Percentiles rank a stretch among this genome's conserved stretches.
Conservation (phyloP, 2,329 filamentous ascomycete genomes). For the Hypoxylon sp. region DNA sequence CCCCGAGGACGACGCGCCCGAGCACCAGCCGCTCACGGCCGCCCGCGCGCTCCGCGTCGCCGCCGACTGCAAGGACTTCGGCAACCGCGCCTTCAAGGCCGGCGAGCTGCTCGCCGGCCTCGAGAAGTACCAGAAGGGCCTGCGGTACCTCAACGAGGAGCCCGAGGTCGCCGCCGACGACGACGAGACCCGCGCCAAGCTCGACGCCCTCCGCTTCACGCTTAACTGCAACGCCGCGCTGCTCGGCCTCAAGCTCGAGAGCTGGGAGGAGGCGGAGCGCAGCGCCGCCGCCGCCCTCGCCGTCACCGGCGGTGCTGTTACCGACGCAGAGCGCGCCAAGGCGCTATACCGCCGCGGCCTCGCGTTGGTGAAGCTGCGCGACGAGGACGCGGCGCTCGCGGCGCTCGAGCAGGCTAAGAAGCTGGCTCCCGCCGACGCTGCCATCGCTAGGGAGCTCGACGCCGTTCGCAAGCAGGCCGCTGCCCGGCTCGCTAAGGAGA, state of each 20-base stretch:
- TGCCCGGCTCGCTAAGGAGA: constrained; percentile 83
- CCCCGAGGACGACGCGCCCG: constrained; percentile 77
- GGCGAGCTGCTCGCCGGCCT: constrained; percentile 75
- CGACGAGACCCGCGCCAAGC: constrained; percentile 72
- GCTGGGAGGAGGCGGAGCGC: constrained; percentile 73
- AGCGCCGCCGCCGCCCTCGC: constrained; percentile 78
- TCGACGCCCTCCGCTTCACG: constrained; percentile 80
- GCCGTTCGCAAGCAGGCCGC: constrained; percentile 79
- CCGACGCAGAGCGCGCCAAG: constrained; percentile 85
- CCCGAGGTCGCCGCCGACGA: constrained; percentile 70
- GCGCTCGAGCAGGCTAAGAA: constrained; percentile 79
- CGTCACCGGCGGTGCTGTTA: constrained; percentile 66
- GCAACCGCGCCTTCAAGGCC: constrained; percentile 90
- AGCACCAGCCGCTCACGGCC: constrained; percentile 69
- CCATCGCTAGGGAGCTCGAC: constrained; percentile 76
- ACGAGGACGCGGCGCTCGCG: constrained; percentile 80
- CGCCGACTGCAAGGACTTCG: constrained; percentile 85
- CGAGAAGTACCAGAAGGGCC: constrained; percentile 91
- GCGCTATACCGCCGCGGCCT: constrained; percentile 83
- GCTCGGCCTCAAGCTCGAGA: constrained; percentile 80
- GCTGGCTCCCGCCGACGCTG: constrained; percentile 77
- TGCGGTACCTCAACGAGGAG: constrained; percentile 70
- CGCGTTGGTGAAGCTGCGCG: constrained; percentile 78
- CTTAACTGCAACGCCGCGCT: constrained; percentile 90
- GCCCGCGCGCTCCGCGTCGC: constrained; percentile 79